Base-by-base conservation (phyloP, 352 stramenopile genomes). In the Achlya hypogyna region DNA sequence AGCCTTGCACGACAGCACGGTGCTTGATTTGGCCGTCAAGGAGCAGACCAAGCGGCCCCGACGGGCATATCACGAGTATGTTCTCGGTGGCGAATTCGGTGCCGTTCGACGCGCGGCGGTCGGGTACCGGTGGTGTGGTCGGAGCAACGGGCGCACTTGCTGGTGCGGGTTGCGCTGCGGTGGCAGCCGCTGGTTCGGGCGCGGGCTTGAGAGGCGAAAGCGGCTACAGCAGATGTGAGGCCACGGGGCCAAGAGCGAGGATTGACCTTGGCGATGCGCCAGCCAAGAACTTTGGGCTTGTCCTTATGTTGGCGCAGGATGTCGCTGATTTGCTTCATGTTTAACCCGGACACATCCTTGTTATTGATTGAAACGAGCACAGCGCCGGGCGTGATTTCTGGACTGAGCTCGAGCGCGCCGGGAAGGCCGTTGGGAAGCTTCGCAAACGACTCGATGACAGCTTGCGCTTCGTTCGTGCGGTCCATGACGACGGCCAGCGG, bases 401-500 rank as follows among this genome's bases (percentile, higher is more conserved):
- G 74, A 58, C 76, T 75, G 0, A 53, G 29, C 69, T 92, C 78
- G 10, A 90, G 71, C 20, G 73, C 72, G 16, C 82, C 82, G 28
- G 74, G 76, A n/a, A 81, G 63, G 20, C 78, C 78, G 28, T 70
- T 65, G 2, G 72, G 63, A 8, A 87, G 66, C 8, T 78, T 74
- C 34, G 76, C 78, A 28, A 92, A 92, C 51, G 78, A 78, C 23
- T 89, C 81, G 42, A 92, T 79, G 58, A 89, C n/a, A 16, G 79
- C 78, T 49, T 51, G 2, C 20, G 1, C 74, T 3, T 74, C 73
- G 32, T 34, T 71, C 22, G 71, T 76, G 60, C 73, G 74, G 53
- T 90, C 80, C 27, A 92, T 76, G 45, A 92, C 38, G 63, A 92
- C 85, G 40, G 81, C 83, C 12, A 92, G 72, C 23, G 83, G 78